These are phyloP conservation scores for Agaricus blazei DNA, from an alignment of 768 basidiomycete genomes.

Conservation along the genomic window DNA sequence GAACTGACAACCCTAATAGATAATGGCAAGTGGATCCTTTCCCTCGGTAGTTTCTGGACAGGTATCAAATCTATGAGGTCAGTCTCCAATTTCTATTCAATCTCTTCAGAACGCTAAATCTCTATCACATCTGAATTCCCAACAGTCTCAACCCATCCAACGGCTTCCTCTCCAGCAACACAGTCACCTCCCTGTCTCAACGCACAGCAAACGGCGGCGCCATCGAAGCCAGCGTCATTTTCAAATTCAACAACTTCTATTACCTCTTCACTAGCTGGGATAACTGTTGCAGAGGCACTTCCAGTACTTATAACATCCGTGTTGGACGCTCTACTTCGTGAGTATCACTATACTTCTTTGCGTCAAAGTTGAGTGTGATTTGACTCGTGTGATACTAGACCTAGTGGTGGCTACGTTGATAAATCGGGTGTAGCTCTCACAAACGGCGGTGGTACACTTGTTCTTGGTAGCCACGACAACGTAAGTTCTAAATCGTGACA, in stretches of 20 bases:
- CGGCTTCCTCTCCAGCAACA: constrained; percentile 32
- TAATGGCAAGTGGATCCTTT: constrained; percentile 40
- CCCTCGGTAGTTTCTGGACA: constrained; percentile 52
- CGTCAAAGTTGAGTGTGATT: neutral
- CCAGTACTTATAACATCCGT: constrained; percentile 56
- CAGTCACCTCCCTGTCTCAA: constrained; percentile 38
- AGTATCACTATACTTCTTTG: constrained; percentile 10
- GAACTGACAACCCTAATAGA: constrained; percentile 24
- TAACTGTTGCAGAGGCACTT: constrained; percentile 42
- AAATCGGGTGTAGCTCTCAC: constrained; percentile 36
- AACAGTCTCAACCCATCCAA: constrained; percentile 32
- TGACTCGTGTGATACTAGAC: constrained; percentile 20
- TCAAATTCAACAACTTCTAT: constrained; percentile 38
- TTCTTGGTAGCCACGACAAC: constrained; percentile 37
- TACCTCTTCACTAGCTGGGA: constrained; percentile 58
- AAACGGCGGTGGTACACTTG: constrained; percentile 48
- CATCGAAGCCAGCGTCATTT: constrained; percentile 45
- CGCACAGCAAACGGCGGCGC: constrained; percentile 40
- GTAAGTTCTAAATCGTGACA: constrained; percentile 20
- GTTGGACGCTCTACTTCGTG: constrained; percentile 46
- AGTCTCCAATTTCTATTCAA: neutral
- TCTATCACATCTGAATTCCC: neutral
- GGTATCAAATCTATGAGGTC: constrained; percentile 41
- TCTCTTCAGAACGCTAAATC: neutral
- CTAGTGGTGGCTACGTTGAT: constrained; percentile 43